Conservation (phyloP, 805 yeast species). For the Clavispora santaluciae region DNA sequence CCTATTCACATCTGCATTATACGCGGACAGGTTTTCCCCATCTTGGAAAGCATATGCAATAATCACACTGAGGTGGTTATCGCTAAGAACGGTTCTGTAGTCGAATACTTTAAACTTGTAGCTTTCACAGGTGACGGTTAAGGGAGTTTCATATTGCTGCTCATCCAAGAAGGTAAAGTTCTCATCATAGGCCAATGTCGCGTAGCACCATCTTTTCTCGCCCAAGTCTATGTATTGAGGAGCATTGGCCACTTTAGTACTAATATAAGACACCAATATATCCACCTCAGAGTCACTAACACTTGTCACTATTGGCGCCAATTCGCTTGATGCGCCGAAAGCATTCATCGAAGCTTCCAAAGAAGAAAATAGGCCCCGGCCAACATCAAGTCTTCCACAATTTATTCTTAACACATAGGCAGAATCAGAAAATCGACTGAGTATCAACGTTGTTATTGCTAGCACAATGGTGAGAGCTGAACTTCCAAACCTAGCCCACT, state of each 20-base stretch:
- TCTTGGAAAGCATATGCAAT: conserved; percentile 44
- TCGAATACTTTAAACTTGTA: conserved; percentile 31
- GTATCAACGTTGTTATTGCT: conserved; percentile 2
- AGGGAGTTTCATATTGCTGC: conserved; percentile 1
- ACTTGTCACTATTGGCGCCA: conserved; percentile 24
- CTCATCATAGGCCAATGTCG: neutral
- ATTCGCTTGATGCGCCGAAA: neutral
- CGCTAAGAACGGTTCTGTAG: conserved; percentile 37
- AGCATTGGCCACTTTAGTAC: conserved; percentile 40
- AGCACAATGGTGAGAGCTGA: conserved; percentile 9
- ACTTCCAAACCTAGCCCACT: conserved; percentile 20
- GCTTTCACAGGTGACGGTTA: conserved; percentile 5
- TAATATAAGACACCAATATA: conserved; percentile 42
- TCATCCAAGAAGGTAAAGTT: neutral
- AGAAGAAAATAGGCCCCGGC: conserved; percentile 46
- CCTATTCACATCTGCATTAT: conserved; percentile 13
- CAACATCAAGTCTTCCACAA: conserved; percentile 49
- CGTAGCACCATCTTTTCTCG: conserved; percentile 7
- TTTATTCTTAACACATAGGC: conserved; percentile 36
- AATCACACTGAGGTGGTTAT: conserved; percentile 39
- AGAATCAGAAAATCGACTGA: conserved; percentile 2
- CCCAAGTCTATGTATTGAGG: conserved; percentile 42
- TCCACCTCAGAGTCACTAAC: conserved; percentile 48
- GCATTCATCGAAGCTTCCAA: conserved; percentile 12
- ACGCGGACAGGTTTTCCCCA: neutral